These are phyloP conservation scores for Globisporangium spiculum DNA, from an alignment of 352 stramenopile genomes.

Conservation along the genomic window DNA sequence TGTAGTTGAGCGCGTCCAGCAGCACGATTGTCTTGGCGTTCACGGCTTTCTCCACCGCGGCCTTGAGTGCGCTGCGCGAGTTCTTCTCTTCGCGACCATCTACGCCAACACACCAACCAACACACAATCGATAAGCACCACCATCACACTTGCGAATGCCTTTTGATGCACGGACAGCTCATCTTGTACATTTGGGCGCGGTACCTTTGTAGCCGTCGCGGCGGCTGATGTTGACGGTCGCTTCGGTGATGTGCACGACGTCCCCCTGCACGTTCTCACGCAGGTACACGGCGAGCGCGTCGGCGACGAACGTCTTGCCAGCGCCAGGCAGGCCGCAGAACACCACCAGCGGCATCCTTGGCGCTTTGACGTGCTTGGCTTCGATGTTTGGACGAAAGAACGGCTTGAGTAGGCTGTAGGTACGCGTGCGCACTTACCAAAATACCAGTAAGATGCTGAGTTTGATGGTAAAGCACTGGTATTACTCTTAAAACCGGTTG, in stretches of 20 bases:
- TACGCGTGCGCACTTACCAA: too few relatives aligned
- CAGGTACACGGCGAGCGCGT: conserved; percentile 46
- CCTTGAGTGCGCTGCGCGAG: conserved; percentile 61
- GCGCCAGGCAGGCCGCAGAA: conserved; percentile 66
- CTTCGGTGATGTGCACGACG: conserved; percentile 57
- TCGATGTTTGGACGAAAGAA: too few relatives aligned
- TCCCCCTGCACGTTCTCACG: conserved; percentile 35
- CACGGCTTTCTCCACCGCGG: conserved; percentile 58
- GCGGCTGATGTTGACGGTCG: conserved; percentile 59
- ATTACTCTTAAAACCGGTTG: too few relatives aligned
- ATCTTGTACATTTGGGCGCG: neutral
- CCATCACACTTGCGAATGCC: neutral
- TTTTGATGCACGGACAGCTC: neutral
- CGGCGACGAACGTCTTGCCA: conserved; percentile 62
- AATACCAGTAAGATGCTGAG: too few relatives aligned
- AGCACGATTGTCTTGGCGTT: conserved; percentile 81
- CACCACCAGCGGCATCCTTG: conserved; percentile 69
- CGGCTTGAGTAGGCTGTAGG: too few relatives aligned
- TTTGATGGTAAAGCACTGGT: too few relatives aligned
- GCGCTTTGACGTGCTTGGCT: neutral
- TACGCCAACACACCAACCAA: conserved; percentile 15
- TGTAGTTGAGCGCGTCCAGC: conserved; percentile 94
- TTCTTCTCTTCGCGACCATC: conserved; percentile 67
- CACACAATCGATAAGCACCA: neutral
- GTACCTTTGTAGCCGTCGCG: conserved; percentile 58